A percentile compares a stretch with the other conserved stretches of the same genome.
Conservation (phyloP, 345 rosid species). For the thale cress (Arabidopsis thaliana) region TAIR10.1 NC_003070.9:16894501-16895000, state of each 20-base stretch:
- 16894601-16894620: slow-evolving; percentile 54
- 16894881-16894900: slow-evolving; percentile 49
- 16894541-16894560: slow-evolving; percentile 71
- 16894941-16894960: slow-evolving; percentile 53
- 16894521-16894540: slow-evolving; percentile 84
- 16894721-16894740: slow-evolving; percentile 43
- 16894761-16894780: slow-evolving; percentile 55
- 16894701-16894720: slow-evolving; percentile 70
- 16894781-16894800: slow-evolving; percentile 42
- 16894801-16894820: slow-evolving; percentile 57
- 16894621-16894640: slow-evolving; percentile 46
- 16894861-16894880: slow-evolving; percentile 44
- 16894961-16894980: slow-evolving; percentile 48
- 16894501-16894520: slow-evolving; percentile 80
- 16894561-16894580: slow-evolving; percentile 78
- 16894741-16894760: slow-evolving; percentile 58
- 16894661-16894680: slow-evolving; percentile 84
- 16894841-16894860: slow-evolving; percentile 48
- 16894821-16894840: slow-evolving; percentile 45
- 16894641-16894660: slow-evolving; percentile 71
- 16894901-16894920: slow-evolving; percentile 54
- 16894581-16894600: slow-evolving; percentile 74
- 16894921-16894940: slow-evolving; percentile 51
- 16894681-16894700: slow-evolving; percentile 83
- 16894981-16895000: slow-evolving; percentile 46